Evolutionary conservation across 352 stramenopile species (phyloP), one percentile per base, ranked within the genome.

Genomic region (Globisporangium perplexum): DNA sequence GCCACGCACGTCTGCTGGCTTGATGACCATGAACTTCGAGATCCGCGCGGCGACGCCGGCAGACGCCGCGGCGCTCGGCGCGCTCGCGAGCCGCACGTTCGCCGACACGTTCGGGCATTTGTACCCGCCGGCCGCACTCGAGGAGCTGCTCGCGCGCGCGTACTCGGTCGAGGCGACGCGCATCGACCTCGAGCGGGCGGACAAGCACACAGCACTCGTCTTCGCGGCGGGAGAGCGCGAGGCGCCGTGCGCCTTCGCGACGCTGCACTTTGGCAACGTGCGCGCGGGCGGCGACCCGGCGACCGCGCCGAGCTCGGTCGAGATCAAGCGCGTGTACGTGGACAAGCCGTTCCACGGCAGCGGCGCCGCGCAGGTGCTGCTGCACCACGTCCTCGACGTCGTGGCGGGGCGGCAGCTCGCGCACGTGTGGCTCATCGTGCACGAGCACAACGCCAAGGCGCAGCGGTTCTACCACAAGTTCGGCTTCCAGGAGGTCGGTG

Each of bases 391-490:
- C 17, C 7, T 44, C 6, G 38, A 44, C 38, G 17, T 44, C 20
- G 23, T 50, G n/a, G 45, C 23, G 23, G 7, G 45, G 14, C 20
- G 14, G 28, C 45, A 36, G 45, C 28, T 7, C 22, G 24, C 28
- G 45, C 23, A 50, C 62, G 54, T 63, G 51, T 73, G 65, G 62
- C 65, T 73, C 26, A 59, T 58, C 39, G 65, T 73, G 23, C 70
- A 59, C 58, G 65, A 73, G 23, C 50, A 70, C 50, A 73, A 73
- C 48, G 7, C 63, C 23, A 57, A 52, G 35, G 65, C 57, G 22
- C 65, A 73, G 47, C 62, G 55, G 51, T 73, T 73, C 45, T 73
- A 73, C 62, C 24, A 45, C 38, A 69, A 70, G 54, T 70, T 59
- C 52, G 59, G 62, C 23, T 73, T 73, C 18, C 52, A 39, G 18